Evolutionary conservation across 2,329 filamentous ascomycete species (phyloP).

Genomic region (Aspergillus costaricaensis): DNA sequence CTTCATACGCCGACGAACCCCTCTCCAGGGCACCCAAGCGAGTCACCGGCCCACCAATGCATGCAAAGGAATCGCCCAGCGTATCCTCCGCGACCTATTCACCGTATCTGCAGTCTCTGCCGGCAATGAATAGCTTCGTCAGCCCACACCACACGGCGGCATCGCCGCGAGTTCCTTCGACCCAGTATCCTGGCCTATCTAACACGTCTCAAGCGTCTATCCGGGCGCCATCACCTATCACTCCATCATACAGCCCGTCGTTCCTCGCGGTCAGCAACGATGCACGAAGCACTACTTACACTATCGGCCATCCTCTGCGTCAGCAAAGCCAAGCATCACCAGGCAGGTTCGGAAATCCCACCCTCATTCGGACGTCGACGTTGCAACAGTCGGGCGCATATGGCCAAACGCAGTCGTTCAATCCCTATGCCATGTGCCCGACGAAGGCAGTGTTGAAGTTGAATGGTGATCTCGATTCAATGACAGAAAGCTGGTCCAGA

Average conservation of each 20-base stretch:
- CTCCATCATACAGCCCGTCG: slow-evolving; percentile 50
- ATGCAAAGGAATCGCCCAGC: slow-evolving; percentile 54
- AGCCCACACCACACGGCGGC: slow-evolving; percentile 38
- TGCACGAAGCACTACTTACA: slow-evolving; percentile 46
- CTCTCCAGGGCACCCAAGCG: slow-evolving; percentile 53
- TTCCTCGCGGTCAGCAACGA: slow-evolving; percentile 51
- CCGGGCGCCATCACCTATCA: slow-evolving; percentile 52
- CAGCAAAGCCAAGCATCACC: slow-evolving; percentile 50
- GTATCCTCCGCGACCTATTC: slow-evolving; percentile 54
- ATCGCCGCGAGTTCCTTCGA: slow-evolving; percentile 45
- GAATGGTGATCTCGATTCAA: slow-evolving; percentile 77
- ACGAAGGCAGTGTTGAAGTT: slow-evolving; percentile 84
- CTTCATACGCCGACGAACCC: slow-evolving; percentile 51
- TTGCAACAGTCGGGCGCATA: slow-evolving; percentile 57
- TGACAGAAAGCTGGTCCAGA: slow-evolving; percentile 79
- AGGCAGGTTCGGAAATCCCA: slow-evolving; percentile 53
- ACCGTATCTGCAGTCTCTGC: slow-evolving; percentile 54
- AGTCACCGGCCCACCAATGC: slow-evolving; percentile 49
- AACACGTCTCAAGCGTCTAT: slow-evolving; percentile 45
- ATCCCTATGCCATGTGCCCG: slow-evolving; percentile 78
- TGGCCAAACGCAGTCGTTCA: slow-evolving; percentile 61
- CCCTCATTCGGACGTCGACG: slow-evolving; percentile 68
- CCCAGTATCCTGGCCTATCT: slow-evolving; percentile 46
- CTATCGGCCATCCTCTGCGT: slow-evolving; percentile 40
- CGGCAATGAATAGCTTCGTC: slow-evolving; percentile 42